phyloP scores from a whole-genome alignment of 306 rosid genomes.

The Casuarina glauca region DNA sequence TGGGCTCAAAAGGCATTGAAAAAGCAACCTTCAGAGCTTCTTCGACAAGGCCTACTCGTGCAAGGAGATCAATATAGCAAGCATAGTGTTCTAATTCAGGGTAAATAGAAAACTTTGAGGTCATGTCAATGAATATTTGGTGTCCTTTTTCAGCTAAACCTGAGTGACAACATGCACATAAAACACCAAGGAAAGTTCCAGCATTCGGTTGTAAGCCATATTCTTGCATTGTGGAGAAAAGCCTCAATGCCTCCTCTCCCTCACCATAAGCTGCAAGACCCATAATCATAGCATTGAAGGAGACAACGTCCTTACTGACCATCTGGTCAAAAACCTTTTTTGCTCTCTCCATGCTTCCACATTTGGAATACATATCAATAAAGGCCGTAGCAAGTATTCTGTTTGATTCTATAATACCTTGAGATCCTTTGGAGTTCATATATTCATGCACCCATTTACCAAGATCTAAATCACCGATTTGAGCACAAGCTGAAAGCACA shows the following conservation, averaged over 20 bases:
- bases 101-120: conserved; percentile 19
- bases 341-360: conserved; percentile 58
- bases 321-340: conserved; percentile 56
- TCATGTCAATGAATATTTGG: conserved; percentile 42
- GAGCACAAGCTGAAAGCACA: conserved; percentile 70
- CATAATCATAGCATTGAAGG: conserved; percentile 67
- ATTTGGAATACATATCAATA: conserved; percentile 67
- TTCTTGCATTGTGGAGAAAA: conserved; percentile 46
- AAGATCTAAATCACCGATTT: conserved; percentile 58
- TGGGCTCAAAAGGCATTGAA: conserved; percentile 59
- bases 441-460: conserved; percentile 57
- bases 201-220: conserved; percentile 49
- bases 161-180: conserved; percentile 65
- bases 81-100: conserved; percentile 59
- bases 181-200: conserved; percentile 53
- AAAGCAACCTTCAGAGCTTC: conserved; percentile 51
- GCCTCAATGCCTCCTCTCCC: conserved; percentile 55
- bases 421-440: conserved; percentile 42
- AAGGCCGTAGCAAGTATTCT: conserved; percentile 60
- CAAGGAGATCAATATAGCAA: conserved; percentile 65
- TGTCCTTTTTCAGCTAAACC: conserved; percentile 51
- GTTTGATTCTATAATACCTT: conserved; percentile 45
- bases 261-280: conserved; percentile 64
- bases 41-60: conserved; percentile 52
- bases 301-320: conserved; percentile 53